Conservation (phyloP, 2,329 filamentous ascomycete species). For the Calonectria pseudoreteaudii region DNA sequence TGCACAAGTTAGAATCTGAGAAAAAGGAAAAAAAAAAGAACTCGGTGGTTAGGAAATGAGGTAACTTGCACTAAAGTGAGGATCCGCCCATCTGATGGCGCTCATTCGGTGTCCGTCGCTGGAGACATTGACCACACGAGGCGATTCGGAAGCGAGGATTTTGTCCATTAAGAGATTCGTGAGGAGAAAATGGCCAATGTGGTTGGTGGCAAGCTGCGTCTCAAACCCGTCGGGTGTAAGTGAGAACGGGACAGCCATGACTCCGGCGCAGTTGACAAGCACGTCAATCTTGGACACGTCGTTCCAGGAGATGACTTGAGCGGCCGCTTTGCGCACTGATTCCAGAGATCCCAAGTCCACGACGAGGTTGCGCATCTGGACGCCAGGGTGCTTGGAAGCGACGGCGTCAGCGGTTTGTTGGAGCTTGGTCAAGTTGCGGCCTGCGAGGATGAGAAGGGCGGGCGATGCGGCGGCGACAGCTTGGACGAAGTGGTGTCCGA, state of each 20-base stretch:
- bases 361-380: constrained; percentile 48
- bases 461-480: constrained; percentile 55
- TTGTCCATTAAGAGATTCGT: constrained; percentile 58
- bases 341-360: constrained; percentile 56
- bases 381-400: constrained; percentile 43
- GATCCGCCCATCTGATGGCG: constrained; percentile 49
- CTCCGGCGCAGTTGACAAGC: constrained; percentile 57
- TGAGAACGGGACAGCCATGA: constrained; percentile 51
- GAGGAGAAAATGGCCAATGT: constrained; percentile 60
- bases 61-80: constrained; percentile 45
- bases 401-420: constrained; percentile 53
- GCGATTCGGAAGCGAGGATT: constrained; percentile 49
- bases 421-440: constrained; percentile 56
- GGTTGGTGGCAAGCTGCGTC: constrained; percentile 58
- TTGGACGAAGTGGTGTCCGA: constrained; percentile 53
- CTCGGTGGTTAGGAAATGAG: background rate
- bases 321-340: constrained; percentile 53
- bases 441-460: constrained; percentile 57
- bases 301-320: constrained; percentile 47
- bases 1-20: constrained; percentile 35
- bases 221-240: constrained; percentile 54
- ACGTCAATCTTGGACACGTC: constrained; percentile 52
- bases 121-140: constrained; percentile 57
- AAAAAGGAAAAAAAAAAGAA: background rate
- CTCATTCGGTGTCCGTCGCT: constrained; percentile 45